These are phyloP conservation scores for Aspergillus quadrilineatus DNA, from an alignment of 2,329 filamentous ascomycete genomes.

Conservation along the genomic window DNA sequence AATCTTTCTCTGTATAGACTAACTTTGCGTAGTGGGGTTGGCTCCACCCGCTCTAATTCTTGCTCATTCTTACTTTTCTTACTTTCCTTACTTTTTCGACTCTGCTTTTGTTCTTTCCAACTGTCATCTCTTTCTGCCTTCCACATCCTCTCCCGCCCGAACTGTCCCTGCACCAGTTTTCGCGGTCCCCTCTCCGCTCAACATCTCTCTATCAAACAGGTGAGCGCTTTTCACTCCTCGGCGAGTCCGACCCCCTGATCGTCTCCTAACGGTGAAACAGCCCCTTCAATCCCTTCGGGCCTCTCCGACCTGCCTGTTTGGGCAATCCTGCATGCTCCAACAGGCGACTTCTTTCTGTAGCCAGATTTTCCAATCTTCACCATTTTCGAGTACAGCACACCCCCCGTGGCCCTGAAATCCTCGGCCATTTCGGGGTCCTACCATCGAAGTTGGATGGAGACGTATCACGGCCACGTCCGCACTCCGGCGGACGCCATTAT, in stretches of 20 bases:
- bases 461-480: slow-evolving; percentile 90
- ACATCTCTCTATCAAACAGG: background rate
- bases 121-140: slow-evolving; percentile 10
- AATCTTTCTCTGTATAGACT: background rate
- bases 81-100: background rate
- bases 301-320: slow-evolving; percentile 6
- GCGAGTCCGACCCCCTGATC: background rate
- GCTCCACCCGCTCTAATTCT: slow-evolving; percentile 7
- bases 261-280: background rate
- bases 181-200: slow-evolving; percentile 14
- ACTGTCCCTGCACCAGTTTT: slow-evolving; percentile 7
- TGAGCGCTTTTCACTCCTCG: background rate
- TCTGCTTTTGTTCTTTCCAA: slow-evolving; percentile 5
- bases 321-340: slow-evolving; percentile 2
- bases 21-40: slow-evolving; percentile 7
- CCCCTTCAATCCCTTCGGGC: background rate
- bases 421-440: slow-evolving; percentile 20
- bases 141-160: slow-evolving; percentile 1
- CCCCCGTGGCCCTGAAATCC: slow-evolving; percentile 23
- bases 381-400: slow-evolving; percentile 10
- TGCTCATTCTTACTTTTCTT: background rate
- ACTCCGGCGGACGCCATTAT: slow-evolving; percentile 97
- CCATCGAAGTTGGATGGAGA: slow-evolving; percentile 69
- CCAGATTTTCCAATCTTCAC: background rate
- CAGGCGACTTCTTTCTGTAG: background rate